Percentiles rank a stretch among this genome's conserved stretches.
Evolutionary conservation across 352 stramenopile genomes (phyloP).

Genomic region (Phytophthora palmivora): DNA sequence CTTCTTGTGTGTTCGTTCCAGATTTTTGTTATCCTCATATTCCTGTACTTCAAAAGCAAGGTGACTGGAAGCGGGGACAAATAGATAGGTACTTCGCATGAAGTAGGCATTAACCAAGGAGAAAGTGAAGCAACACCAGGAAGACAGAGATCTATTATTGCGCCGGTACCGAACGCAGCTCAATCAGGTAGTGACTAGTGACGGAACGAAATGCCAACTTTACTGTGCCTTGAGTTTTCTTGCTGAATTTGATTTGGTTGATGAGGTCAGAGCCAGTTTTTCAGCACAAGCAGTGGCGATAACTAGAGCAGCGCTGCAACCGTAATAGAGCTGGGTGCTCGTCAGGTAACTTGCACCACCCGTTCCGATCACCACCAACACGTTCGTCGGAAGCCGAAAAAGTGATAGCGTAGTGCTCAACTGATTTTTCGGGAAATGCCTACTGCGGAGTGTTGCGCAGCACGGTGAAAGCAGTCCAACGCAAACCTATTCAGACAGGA

Average conservation of each 20-base stretch:
- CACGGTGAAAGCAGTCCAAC: no score
- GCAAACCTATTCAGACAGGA: no score
- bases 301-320: slow-evolving; percentile 46
- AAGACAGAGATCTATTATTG: slow-evolving; percentile 39
- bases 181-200: slow-evolving; percentile 23
- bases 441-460: no score
- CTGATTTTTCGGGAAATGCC: no score
- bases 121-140: slow-evolving; percentile 4
- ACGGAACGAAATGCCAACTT: slow-evolving; percentile 30
- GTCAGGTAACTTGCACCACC: slow-evolving; percentile 43
- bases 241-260: slow-evolving; percentile 8
- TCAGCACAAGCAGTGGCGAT: slow-evolving; percentile 42
- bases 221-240: slow-evolving; percentile 38
- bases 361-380: slow-evolving; percentile 69
- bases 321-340: slow-evolving; percentile 45
- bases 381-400: slow-evolving; percentile 71
- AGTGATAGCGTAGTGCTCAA: slow-evolving; percentile 42
- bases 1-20: slow-evolving; percentile 17
- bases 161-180: slow-evolving; percentile 14
- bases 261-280: slow-evolving; percentile 34
- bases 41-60: slow-evolving; percentile 66
- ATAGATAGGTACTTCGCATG: slow-evolving; percentile 41
- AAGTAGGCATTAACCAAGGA: slow-evolving; percentile 14
- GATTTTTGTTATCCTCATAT: slow-evolving; percentile 57
- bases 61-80: slow-evolving; percentile 36